Conservation (phyloP, 208 protist species). For the Porcisia hertigi region DNA sequence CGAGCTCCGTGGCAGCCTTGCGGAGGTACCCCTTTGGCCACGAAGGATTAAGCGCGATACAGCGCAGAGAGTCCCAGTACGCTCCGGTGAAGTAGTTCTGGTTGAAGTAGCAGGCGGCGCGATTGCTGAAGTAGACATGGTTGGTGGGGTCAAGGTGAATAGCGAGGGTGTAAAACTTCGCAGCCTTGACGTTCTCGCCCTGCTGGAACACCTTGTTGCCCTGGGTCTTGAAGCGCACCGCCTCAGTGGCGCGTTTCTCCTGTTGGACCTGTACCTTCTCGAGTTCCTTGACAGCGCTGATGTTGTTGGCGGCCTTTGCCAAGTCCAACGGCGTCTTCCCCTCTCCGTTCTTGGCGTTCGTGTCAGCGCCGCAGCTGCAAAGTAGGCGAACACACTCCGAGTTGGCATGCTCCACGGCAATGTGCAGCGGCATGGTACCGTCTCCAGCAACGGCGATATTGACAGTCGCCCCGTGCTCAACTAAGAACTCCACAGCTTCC, state of each 20-base stretch:
- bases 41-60: conserved; percentile 77
- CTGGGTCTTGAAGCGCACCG: conserved; percentile 79
- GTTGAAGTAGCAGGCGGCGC: conserved; percentile 92
- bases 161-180: conserved; percentile 92
- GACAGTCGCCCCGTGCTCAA: conserved; percentile 83
- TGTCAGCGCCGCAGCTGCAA: conserved; percentile 68
- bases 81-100: conserved; percentile 80
- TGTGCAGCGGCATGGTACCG: conserved; percentile 82
- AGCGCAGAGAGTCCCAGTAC: conserved; percentile 88
- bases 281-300: conserved; percentile 65
- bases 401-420: conserved; percentile 79
- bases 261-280: conserved; percentile 49
- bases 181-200: conserved; percentile 90
- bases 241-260: conserved; percentile 59
- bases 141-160: conserved; percentile 87
- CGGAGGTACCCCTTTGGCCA: conserved; percentile 95
- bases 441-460: conserved; percentile 60
- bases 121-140: conserved; percentile 93
- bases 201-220: conserved; percentile 89
- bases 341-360: conserved; percentile 58
- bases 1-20: conserved; percentile 76
- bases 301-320: conserved; percentile 46
- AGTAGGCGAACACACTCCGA: conserved; percentile 75
- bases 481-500: conserved; percentile 80
- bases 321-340: conserved; percentile 59